A percentile compares a stretch with the other conserved stretches of the same genome.
phyloP scores from a whole-genome alignment of 345 rosid genomes.

The Zanthoxylum bungeanum region DNA sequence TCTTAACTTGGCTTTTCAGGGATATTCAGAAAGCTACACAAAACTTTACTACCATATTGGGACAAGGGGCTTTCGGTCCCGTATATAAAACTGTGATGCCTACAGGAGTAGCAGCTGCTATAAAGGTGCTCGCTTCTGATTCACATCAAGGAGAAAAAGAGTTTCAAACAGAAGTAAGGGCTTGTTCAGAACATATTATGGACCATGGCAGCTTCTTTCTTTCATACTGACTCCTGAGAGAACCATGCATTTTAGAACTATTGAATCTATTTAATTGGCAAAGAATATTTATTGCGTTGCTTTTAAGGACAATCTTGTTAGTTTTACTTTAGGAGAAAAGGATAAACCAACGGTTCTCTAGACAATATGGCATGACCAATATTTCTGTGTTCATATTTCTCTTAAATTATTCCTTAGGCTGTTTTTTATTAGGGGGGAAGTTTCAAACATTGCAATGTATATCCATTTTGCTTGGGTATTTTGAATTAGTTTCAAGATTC shows the following conservation, averaged over 20 bases:
- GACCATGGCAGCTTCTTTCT: background rate
- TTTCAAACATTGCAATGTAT: background rate
- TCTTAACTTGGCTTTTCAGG: slow-evolving; percentile 37
- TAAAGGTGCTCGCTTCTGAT: slow-evolving; percentile 86
- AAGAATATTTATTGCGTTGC: background rate
- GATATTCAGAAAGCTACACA: slow-evolving; percentile 93
- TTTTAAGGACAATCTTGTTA: background rate
- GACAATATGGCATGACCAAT: background rate
- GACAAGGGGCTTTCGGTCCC: slow-evolving; percentile 96
- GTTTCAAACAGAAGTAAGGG: slow-evolving; percentile 86
- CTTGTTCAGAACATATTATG: background rate
- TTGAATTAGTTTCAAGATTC: background rate
- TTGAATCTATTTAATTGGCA: background rate
- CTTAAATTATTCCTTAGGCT: background rate
- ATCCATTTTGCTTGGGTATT: background rate
- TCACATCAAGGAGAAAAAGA: slow-evolving; percentile 93
- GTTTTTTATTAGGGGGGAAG: background rate
- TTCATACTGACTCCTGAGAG: background rate
- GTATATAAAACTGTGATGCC: slow-evolving; percentile 82
- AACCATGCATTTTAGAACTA: background rate
- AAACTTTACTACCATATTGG: slow-evolving; percentile 72
- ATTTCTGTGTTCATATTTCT: background rate
- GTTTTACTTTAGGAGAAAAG: background rate
- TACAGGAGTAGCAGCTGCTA: slow-evolving; percentile 66
- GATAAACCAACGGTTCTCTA: no score